Conservation (phyloP, 768 basidiomycete species). For the Tulasnella sp. region DNA sequence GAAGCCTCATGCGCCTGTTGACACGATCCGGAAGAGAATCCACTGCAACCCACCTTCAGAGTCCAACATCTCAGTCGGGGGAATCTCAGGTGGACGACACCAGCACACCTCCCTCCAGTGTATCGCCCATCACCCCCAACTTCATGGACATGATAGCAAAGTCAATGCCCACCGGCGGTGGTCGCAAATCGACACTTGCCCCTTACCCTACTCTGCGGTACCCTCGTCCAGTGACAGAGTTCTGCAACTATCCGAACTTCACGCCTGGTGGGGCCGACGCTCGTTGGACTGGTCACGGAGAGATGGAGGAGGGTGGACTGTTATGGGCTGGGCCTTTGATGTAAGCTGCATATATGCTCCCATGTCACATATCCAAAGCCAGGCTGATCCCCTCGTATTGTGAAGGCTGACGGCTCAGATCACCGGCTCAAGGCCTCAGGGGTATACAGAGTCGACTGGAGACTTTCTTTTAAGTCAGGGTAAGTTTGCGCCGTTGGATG, state of each 20-base stretch:
- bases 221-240: slow-evolving; percentile 45
- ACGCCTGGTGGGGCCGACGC: slow-evolving; percentile 57
- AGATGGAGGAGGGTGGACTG: slow-evolving; percentile 26
- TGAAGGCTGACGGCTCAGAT: slow-evolving; percentile 8
- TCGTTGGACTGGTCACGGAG: slow-evolving; percentile 40
- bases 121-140: too few species aligned
- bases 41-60: too few species aligned
- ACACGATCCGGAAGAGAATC: too few species aligned
- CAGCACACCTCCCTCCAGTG: too few species aligned
- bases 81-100: too few species aligned
- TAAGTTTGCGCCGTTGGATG: slow-evolving; percentile 56
- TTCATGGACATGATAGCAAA: too few species aligned
- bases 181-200: too few species aligned
- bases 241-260: slow-evolving; percentile 59
- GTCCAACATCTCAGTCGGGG: too few species aligned
- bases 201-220: slow-evolving; percentile 36
- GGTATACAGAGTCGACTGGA: too few species aligned
- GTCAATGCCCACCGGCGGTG: too few species aligned
- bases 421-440: neutral
- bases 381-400: neutral
- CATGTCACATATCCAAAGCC: neutral
- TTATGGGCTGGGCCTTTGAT: slow-evolving; percentile 18
- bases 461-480: neutral
- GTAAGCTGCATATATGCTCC: neutral
- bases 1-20: too few species aligned